Evolutionary conservation across 768 basidiomycete species (phyloP).

Genomic region (Vishniacozyma victoriae): DNA sequence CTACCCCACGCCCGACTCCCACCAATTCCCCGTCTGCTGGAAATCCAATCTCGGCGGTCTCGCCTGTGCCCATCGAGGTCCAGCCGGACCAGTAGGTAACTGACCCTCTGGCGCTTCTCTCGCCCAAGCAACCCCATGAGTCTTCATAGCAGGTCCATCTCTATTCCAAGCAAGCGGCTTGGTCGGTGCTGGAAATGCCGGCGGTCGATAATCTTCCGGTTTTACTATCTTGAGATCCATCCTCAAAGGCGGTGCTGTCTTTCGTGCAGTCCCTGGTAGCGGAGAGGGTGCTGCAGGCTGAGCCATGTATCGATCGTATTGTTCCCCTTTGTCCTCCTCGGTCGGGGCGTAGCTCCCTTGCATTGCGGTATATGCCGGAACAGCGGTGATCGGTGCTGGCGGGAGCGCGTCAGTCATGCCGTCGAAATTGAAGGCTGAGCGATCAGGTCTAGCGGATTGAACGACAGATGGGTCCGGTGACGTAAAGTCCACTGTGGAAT

Average conservation of each 20-base stretch:
- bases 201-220: slow-evolving; percentile 17
- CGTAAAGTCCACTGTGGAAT: too few relatives aligned
- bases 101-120: slow-evolving; percentile 5
- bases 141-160: slow-evolving; percentile 36
- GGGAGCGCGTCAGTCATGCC: neutral
- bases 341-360: too few relatives aligned
- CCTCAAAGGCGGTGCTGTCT: too few relatives aligned
- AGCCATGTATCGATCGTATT: slow-evolving; percentile 24
- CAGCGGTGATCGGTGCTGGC: neutral
- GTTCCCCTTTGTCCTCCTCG: too few relatives aligned
- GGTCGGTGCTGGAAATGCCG: slow-evolving; percentile 27
- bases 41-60: slow-evolving; percentile 23
- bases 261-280: too few relatives aligned
- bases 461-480: too few relatives aligned
- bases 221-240: neutral
- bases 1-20: neutral
- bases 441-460: too few relatives aligned
- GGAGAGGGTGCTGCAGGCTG: slow-evolving; percentile 34
- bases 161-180: slow-evolving; percentile 22
- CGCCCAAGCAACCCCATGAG: slow-evolving; percentile 33
- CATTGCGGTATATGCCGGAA: neutral
- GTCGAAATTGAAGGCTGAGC: neutral
- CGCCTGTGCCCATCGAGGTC: slow-evolving; percentile 30
- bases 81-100: slow-evolving; percentile 18
- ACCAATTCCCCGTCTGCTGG: slow-evolving; percentile 1